Base-by-base conservation (phyloP, 176 grass and related monocot genomes). In the Saccharum spontaneum region DNA sequence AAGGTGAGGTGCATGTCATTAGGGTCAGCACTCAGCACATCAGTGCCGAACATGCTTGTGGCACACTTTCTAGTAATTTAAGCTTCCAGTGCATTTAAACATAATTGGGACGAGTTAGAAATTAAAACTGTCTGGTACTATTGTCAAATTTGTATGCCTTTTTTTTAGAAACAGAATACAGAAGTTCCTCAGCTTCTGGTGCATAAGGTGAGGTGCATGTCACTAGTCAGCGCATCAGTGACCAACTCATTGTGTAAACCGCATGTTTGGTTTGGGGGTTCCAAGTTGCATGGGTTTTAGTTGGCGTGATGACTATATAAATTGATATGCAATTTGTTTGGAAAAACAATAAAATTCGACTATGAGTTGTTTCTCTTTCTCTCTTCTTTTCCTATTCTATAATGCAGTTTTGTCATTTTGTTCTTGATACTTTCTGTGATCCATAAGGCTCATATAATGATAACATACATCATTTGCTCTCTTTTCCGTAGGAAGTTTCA, bases 401-500 rank as follows among this genome's bases (percentile, higher is more conserved):
- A 13, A 20, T 28, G 59, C 15, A 41, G 8, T 85, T 23, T 48
- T 20, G 50, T 52, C 1, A 20, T 20, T 55, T 55, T 34, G 24
- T 79, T 71, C 28, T 34, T 17, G 22, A 79, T 62, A 6, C 57
- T 48, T 8, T 2, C 38, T 12, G 20, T 88, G 18, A 6, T 57
- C 26, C 28, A 75, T 45, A 23, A 46, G 26, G 12, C 48, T 69
- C 4, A 28, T 69, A 28, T 18, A 34, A 71, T 82, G 14, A 73
- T 83, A 73, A 86, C 5, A 20, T 39, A 48, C 10, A 66, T 82
- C 6, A 23, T 78, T 34, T 64, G 10, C 22, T 15, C 75, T 15
- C 18, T 86, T 71, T 78, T 69, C 5, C 45, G 62, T 83, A 95
- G 93, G 93, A 95, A 95, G 22, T 98, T 90, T 94, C 95, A 67